Base-by-base conservation (phyloP, 2,329 filamentous ascomycete species). In the Curvularia sp. region DNA sequence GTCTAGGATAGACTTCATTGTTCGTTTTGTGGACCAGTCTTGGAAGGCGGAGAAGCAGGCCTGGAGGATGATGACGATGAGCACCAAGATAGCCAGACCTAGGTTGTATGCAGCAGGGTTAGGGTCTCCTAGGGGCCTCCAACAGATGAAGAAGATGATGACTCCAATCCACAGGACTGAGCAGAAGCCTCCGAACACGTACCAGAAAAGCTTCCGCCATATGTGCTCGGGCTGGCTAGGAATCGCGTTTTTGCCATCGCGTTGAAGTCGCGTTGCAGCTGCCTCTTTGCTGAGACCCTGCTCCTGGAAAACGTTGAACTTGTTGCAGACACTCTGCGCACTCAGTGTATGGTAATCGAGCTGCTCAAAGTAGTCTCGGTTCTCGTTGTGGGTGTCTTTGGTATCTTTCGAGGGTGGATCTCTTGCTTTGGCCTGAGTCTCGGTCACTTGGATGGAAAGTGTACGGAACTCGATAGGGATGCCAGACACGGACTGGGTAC, bases 81-180 rank as follows among this genome's bases (percentile, higher is more conserved):
- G 44, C 28, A 47, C 44, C 28, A 47, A 20, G 28, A 47, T 47
- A n/a, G 44, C 44, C 9, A 47, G 28, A 26, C 44, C 44, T 4
- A 47, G 28, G 9, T 47, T 47, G 10, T 47, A 47, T 4, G 44
- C 44, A 12, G 26, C 26, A 31, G 44, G 44, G 28, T 47, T 30
- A 20, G 44, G 44, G 44, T 47, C 44, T 12, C 44, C 44, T 28
- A 47, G 28, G 20, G 44, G 44, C 28, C 44, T 47, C 44, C 44
- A 47, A n/a, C 44, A 47, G n/a, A 47, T 47, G n/a, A 47, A 55
- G 44, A 47, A 47, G 28, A 47, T 47, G 44, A 47, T 47, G 28
- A 47, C 44, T 31, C 44, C 44, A 12, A 47, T 47, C 44, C 44
- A 47, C 15, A 47, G 28, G 30, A 47, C 44, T 31, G 44, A 47